Evolutionary conservation across 352 stramenopile species (phyloP).

Genomic region (Pythium plurisporium): DNA sequence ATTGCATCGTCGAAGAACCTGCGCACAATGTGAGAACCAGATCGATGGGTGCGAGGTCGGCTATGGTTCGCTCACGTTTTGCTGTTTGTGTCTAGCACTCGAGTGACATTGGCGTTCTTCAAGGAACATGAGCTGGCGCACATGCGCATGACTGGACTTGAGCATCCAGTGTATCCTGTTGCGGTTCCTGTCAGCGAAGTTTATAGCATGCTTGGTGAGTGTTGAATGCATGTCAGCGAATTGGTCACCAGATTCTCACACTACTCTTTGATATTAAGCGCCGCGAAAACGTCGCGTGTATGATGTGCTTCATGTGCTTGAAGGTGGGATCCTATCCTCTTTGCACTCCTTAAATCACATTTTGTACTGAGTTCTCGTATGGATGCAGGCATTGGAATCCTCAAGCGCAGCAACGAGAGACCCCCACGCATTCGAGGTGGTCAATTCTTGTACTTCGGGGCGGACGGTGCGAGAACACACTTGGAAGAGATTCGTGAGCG

Average conservation of each 20-base stretch:
- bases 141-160: conserved; percentile 1
- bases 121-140: conserved; percentile 49
- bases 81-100: conserved; percentile 28
- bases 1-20: conserved; percentile 10
- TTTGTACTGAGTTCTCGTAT: background rate
- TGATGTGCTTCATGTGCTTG: conserved; percentile 71
- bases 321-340: conserved; percentile 35
- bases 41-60: background rate
- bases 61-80: background rate
- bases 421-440: conserved; percentile 31
- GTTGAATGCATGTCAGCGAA: no score
- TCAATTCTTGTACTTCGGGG: conserved; percentile 57
- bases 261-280: conserved; percentile 29
- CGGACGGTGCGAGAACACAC: conserved; percentile 32
- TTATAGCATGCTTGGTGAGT: conserved; percentile 61
- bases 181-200: conserved; percentile 51
- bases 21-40: conserved; percentile 11
- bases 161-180: conserved; percentile 31
- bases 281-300: conserved; percentile 68
- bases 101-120: conserved; percentile 56
- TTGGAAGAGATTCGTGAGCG: conserved; percentile 31
- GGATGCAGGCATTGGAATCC: conserved; percentile 46
- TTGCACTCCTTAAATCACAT: background rate
- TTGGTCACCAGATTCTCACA: no score
- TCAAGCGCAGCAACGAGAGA: conserved; percentile 41